A percentile compares a stretch with the other conserved stretches of the same genome.
phyloP scores from a whole-genome alignment of 805 yeast genomes.

The Candida palmyrensis region DNA sequence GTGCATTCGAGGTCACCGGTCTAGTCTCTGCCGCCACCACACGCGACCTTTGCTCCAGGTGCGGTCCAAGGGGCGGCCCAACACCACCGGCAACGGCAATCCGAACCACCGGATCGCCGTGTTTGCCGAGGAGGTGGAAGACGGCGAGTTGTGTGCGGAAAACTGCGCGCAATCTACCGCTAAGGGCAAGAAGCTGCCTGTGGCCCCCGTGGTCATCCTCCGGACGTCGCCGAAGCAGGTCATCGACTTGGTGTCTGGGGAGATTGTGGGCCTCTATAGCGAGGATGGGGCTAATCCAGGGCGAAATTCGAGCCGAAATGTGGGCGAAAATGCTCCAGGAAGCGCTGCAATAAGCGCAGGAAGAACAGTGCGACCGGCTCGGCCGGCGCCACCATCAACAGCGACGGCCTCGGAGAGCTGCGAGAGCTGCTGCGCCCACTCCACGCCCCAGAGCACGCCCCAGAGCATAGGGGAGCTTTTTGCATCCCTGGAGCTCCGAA shows the following conservation, averaged over 20 bases:
- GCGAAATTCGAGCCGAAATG: constrained; percentile 3
- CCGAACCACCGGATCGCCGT: constrained; percentile 57
- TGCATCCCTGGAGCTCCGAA: no score
- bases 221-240: constrained; percentile 36
- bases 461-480: no score
- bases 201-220: constrained; percentile 27
- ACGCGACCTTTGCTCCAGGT: constrained; percentile 79
- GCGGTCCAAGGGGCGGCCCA: constrained; percentile 85
- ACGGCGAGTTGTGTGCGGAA: constrained; percentile 1
- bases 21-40: constrained; percentile 80
- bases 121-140: constrained; percentile 38
- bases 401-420: no score
- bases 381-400: no score
- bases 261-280: constrained; percentile 35
- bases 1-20: constrained; percentile 91
- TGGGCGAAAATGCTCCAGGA: not conserved
- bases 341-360: no score
- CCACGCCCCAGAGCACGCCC: not conserved
- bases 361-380: no score
- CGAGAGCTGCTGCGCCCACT: not conserved
- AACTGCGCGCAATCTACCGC: not conserved
- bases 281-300: constrained; percentile 10
- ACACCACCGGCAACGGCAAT: constrained; percentile 46
- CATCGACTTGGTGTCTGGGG: constrained; percentile 31
- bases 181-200: not conserved